phyloP scores from a whole-genome alignment of 495 filamentous ascomycete genomes.

The Mytilinidion resinicola region DNA sequence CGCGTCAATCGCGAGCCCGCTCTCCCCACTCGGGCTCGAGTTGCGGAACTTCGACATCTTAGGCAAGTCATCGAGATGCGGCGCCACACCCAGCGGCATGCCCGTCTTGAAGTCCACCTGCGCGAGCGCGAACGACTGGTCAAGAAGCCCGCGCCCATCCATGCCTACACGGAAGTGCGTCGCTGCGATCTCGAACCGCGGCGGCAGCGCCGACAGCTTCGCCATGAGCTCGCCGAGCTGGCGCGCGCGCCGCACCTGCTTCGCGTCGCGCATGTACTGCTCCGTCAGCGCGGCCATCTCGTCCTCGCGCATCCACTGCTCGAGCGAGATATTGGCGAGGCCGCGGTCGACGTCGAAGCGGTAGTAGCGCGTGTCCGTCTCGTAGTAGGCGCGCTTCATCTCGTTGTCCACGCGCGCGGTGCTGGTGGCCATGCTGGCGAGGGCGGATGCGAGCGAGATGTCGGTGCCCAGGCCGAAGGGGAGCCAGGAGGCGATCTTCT shows the following conservation, averaged over 20 bases:
- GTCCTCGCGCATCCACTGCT: constrained; percentile 34
- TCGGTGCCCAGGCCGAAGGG: constrained; percentile 30
- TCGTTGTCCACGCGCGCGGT: constrained; percentile 32
- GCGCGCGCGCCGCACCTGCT: constrained; percentile 21
- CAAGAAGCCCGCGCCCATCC: constrained; percentile 17
- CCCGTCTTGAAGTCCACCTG: constrained; percentile 33
- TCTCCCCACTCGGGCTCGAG: constrained; percentile 19
- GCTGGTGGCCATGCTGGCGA: constrained; percentile 31
- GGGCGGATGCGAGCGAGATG: constrained; percentile 28
- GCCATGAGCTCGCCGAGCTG: constrained; percentile 26
- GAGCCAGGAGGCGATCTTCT: constrained; percentile 30
- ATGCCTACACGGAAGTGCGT: constrained; percentile 26
- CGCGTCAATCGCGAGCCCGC: constrained; percentile 21
- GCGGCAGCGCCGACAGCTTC: constrained; percentile 24
- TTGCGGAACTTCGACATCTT: constrained; percentile 20
- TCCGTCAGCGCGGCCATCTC: constrained; percentile 32
- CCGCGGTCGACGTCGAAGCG: constrained; percentile 32
- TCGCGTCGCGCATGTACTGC: constrained; percentile 32
- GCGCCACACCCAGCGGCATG: constrained; percentile 21
- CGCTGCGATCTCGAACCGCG: constrained; percentile 24
- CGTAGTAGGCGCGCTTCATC: constrained; percentile 33
- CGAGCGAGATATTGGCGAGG: constrained; percentile 27
- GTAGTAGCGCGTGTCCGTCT: constrained; percentile 25
- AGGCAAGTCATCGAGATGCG: constrained; percentile 12
- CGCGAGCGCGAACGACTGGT: constrained; percentile 19